A percentile compares a stretch with the other conserved stretches of the same genome.
phyloP scores from a whole-genome alignment of 2,329 filamentous ascomycete species.

The Verticillium dahliae region DNA sequence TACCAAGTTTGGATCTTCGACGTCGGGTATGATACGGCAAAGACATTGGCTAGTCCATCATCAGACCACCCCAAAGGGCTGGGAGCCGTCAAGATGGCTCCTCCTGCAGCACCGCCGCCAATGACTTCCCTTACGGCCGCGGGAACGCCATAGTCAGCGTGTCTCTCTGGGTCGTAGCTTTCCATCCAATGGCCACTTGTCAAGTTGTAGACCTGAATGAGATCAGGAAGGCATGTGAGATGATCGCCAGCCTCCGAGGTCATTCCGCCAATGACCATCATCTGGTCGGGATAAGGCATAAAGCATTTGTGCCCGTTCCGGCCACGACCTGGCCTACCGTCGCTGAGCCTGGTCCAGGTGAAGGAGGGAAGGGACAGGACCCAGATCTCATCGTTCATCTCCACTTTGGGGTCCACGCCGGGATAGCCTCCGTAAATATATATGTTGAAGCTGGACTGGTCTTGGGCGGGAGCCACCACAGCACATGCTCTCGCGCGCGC shows the following conservation, averaged over 20 bases:
- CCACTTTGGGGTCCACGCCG: slow-evolving; percentile 31
- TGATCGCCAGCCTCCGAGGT: slow-evolving; percentile 20
- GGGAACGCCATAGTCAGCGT: slow-evolving; percentile 62
- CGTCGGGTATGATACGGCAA: slow-evolving; percentile 47
- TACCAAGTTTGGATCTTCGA: slow-evolving; percentile 53
- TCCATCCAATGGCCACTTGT: slow-evolving; percentile 63
- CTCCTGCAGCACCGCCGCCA: slow-evolving; percentile 59
- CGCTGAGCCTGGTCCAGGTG: slow-evolving; percentile 59
- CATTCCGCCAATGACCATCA: slow-evolving; percentile 71
- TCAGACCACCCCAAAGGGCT: slow-evolving; percentile 49
- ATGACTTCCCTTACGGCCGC: slow-evolving; percentile 56
- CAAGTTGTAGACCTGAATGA: slow-evolving; percentile 66
- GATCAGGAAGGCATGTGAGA: slow-evolving; percentile 39
- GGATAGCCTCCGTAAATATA: slow-evolving; percentile 81
- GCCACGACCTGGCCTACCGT: slow-evolving; percentile 40
- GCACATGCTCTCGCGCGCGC: slow-evolving; percentile 63
- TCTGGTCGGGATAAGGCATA: slow-evolving; percentile 69
- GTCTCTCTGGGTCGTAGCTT: slow-evolving; percentile 59
- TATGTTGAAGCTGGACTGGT: slow-evolving; percentile 71
- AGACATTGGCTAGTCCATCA: slow-evolving; percentile 42
- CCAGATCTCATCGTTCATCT: slow-evolving; percentile 65
- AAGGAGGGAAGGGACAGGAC: slow-evolving; percentile 75
- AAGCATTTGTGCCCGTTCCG: slow-evolving; percentile 72
- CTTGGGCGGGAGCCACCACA: slow-evolving; percentile 63
- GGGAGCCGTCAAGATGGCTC: slow-evolving; percentile 64